Conservation (phyloP, 306 rosid species). For the Castanospermum australe region DNA sequence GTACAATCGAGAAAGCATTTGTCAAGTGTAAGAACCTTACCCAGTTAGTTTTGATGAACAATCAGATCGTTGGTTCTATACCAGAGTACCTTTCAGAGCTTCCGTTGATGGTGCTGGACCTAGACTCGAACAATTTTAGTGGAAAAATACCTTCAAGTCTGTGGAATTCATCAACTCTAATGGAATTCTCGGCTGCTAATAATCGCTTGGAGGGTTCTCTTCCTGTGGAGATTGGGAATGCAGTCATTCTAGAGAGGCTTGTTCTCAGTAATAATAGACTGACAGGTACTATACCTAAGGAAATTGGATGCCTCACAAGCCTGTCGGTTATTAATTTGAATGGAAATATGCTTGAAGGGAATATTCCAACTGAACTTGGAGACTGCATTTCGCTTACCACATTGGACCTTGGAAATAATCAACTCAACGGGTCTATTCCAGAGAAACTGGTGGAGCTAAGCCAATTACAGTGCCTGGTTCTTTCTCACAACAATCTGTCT, state of each 20-base stretch:
- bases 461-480: constrained; percentile 83
- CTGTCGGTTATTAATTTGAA: constrained; percentile 80
- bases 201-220: constrained; percentile 72
- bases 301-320: constrained; percentile 63
- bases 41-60: constrained; percentile 63
- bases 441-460: constrained; percentile 54
- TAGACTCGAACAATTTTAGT: constrained; percentile 84
- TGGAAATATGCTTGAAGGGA: constrained; percentile 77
- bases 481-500: constrained; percentile 80
- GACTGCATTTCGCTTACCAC: constrained; percentile 70
- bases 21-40: constrained; percentile 66
- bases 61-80: constrained; percentile 69
- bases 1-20: constrained; percentile 64
- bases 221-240: constrained; percentile 73
- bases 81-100: constrained; percentile 79
- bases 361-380: constrained; percentile 67
- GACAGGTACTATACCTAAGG: constrained; percentile 68
- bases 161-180: constrained; percentile 56
- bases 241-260: constrained; percentile 61
- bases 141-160: constrained; percentile 62
- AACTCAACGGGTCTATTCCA: constrained; percentile 70
- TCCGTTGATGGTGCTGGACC: constrained; percentile 75
- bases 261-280: constrained; percentile 73
- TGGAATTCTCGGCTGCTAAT: constrained; percentile 91
- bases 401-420: constrained; percentile 84